Conservation (phyloP, 805 yeast genomes). For the Saccharomycopsis sp. region DNA sequence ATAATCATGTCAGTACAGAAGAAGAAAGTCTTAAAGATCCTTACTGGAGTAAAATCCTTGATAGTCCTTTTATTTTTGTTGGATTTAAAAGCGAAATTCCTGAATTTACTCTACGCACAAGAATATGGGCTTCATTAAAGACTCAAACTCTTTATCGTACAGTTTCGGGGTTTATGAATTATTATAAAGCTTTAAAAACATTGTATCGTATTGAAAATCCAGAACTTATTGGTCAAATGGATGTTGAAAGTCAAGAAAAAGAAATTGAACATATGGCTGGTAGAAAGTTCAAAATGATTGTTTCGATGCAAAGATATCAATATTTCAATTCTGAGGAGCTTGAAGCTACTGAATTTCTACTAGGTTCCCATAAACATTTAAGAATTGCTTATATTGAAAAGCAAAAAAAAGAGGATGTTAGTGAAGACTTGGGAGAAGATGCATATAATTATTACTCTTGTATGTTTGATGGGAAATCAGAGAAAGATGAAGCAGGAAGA, state of each 20-base stretch:
- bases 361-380: constrained; percentile 76
- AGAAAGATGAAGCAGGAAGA: constrained; percentile 59
- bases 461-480: constrained; percentile 73
- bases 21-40: constrained; percentile 30
- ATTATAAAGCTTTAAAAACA: constrained; percentile 89
- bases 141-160: constrained; percentile 96
- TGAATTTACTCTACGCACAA: constrained; percentile 87
- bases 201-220: constrained; percentile 92
- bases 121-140: constrained; percentile 98
- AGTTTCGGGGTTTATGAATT: constrained; percentile 97
- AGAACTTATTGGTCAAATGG: constrained; percentile 88
- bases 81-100: constrained; percentile 98
- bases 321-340: constrained; percentile 63
- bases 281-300: constrained; percentile 71
- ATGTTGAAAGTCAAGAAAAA: constrained; percentile 30
- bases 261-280: constrained; percentile 57
- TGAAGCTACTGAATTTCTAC: constrained; percentile 70
- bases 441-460: constrained; percentile 51
- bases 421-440: constrained; percentile 75
- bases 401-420: constrained; percentile 69
- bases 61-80: constrained; percentile 90
- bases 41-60: constrained; percentile 11
- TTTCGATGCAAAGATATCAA: constrained; percentile 78
- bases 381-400: constrained; percentile 92
- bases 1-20: constrained; percentile 24